phyloP scores from a whole-genome alignment of 1,284 basidiomycete species.

The Mycena sp. region DNA sequence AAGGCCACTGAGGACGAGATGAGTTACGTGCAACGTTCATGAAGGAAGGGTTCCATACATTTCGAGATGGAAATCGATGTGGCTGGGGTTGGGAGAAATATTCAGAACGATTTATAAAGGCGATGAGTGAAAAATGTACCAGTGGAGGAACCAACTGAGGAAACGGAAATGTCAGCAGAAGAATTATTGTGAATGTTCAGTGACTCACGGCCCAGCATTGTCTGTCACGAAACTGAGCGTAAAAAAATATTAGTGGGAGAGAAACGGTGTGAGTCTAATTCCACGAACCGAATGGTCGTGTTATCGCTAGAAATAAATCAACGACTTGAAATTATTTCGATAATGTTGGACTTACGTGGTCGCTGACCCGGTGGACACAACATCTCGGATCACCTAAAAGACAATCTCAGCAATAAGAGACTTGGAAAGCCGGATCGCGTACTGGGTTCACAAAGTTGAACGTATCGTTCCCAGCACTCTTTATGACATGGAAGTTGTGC shows the following conservation, averaged over 20 bases:
- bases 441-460: slow-evolving; percentile 27
- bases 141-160: slow-evolving; percentile 51
- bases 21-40: slow-evolving; percentile 4
- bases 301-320: slow-evolving; percentile 7
- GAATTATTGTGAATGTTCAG: not conserved
- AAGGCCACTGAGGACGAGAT: slow-evolving; percentile 41
- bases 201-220: slow-evolving; percentile 47
- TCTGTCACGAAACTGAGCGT: slow-evolving; percentile 46
- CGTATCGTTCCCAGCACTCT: slow-evolving; percentile 9
- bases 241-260: too few species aligned
- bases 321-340: too few species aligned
- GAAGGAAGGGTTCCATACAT: slow-evolving; percentile 17
- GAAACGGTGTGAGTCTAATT: too few species aligned
- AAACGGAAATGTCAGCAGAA: not conserved
- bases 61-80: slow-evolving; percentile 28
- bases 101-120: not conserved
- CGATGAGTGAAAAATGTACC: slow-evolving; percentile 9
- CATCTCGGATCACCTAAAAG: slow-evolving; percentile 20
- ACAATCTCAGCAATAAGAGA: too few species aligned
- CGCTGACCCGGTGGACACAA: slow-evolving; percentile 16
- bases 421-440: not conserved
- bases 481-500: slow-evolving; percentile 38
- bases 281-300: slow-evolving; percentile 11
- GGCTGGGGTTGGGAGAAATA: not conserved
- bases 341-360: slow-evolving; percentile 11